Conservation (phyloP, 805 yeast genomes). For the Cephaloascus fragrans region DNA sequence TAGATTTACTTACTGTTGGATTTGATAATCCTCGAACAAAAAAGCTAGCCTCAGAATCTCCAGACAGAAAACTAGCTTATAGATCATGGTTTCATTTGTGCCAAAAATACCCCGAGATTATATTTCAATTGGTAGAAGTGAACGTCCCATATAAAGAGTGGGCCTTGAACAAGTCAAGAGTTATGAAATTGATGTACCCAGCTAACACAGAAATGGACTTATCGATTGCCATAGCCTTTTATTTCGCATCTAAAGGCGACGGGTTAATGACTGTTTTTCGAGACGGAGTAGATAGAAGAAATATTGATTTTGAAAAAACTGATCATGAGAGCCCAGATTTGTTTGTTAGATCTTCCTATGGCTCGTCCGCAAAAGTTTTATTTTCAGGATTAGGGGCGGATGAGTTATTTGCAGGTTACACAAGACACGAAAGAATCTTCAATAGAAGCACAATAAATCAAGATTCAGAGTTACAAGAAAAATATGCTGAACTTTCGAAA, state of each 20-base stretch:
- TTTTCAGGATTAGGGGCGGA: slow-evolving; percentile 96
- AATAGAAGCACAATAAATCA: slow-evolving; percentile 10
- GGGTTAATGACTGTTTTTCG: slow-evolving; percentile 20
- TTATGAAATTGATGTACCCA: slow-evolving; percentile 68
- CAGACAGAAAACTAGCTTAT: slow-evolving; percentile 74
- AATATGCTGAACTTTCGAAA: slow-evolving; percentile 31
- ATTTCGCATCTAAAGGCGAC: slow-evolving; percentile 68
- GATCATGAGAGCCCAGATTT: background rate
- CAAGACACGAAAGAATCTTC: slow-evolving; percentile 60
- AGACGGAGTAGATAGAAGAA: slow-evolving; percentile 3
- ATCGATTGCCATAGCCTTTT: slow-evolving; percentile 91
- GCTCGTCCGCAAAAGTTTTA: slow-evolving; percentile 55
- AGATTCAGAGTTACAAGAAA: slow-evolving; percentile 5
- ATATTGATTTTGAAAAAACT: slow-evolving; percentile 2
- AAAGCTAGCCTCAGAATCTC: slow-evolving; percentile 52
- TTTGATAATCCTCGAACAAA: slow-evolving; percentile 83
- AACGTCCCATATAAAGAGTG: slow-evolving; percentile 69
- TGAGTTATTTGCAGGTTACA: slow-evolving; percentile 93
- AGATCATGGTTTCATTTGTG: slow-evolving; percentile 47
- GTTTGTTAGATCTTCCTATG: slow-evolving; percentile 16
- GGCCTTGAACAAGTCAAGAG: slow-evolving; percentile 36
- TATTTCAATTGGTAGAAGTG: slow-evolving; percentile 52
- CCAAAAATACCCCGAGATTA: slow-evolving; percentile 26
- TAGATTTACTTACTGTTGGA: slow-evolving; percentile 87
- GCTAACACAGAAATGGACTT: slow-evolving; percentile 89